These are phyloP conservation scores for Nasturtium officinale DNA, from an alignment of 345 rosid species.

Conservation along the genomic window DNA sequence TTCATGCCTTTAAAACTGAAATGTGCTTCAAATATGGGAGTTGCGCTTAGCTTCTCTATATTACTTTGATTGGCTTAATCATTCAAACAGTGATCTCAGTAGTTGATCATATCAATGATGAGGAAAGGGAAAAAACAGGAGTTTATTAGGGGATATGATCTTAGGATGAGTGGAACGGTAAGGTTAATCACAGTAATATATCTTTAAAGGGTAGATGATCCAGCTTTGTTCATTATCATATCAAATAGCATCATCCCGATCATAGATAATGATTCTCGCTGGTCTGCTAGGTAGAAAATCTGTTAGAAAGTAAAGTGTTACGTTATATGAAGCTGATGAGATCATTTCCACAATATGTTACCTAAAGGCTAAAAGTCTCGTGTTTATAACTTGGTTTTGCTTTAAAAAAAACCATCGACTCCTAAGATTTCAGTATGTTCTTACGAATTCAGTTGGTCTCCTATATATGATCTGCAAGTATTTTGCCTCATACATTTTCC, in stretches of 20 bases:
- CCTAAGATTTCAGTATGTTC: neutral
- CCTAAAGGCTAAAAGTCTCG: constrained; percentile 13
- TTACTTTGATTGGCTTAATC: constrained; percentile 2
- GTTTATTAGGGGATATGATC: neutral
- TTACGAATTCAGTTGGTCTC: too few relatives aligned
- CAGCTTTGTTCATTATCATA: neutral
- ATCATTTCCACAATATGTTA: neutral
- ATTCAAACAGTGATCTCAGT: neutral
- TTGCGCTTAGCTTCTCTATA: neutral
- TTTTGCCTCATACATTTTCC: constrained; percentile 2
- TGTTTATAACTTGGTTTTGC: neutral
- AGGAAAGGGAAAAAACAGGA: neutral
- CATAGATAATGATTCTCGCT: neutral
- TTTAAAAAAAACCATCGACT: neutral
- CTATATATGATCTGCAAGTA: constrained; percentile 19
- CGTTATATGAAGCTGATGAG: neutral
- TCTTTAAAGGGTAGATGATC: neutral
- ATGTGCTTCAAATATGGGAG: constrained; percentile 2
- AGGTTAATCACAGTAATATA: neutral
- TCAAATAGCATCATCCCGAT: constrained; percentile 7
- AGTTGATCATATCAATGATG: neutral
- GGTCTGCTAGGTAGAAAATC: neutral
- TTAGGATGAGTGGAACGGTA: neutral
- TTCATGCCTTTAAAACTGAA: neutral
- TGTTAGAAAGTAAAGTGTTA: neutral